Percentiles rank a stretch among this genome's conserved stretches.
Evolutionary conservation across 805 yeast species (phyloP).

Genomic region (Pichia membranifaciens): DNA sequence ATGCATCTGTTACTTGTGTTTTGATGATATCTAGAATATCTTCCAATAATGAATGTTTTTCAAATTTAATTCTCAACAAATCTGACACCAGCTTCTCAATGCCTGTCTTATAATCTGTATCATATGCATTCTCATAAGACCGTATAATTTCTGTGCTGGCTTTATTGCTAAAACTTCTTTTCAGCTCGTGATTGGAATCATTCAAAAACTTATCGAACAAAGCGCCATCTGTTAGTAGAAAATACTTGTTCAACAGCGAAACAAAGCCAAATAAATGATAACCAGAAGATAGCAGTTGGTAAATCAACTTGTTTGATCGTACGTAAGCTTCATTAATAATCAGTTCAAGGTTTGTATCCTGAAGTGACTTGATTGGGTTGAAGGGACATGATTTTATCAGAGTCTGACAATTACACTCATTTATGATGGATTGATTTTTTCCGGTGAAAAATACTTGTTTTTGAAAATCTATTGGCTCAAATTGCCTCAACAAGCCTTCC

Average conservation of each 20-base stretch:
- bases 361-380: conserved; percentile 21
- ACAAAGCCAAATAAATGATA: conserved; percentile 48
- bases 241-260: conserved; percentile 47
- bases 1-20: conserved; percentile 50
- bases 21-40: conserved; percentile 45
- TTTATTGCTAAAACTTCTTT: conserved; percentile 27
- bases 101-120: conserved; percentile 7
- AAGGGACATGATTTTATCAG: neutral
- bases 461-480: conserved; percentile 47
- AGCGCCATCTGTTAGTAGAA: conserved; percentile 48
- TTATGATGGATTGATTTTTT: conserved; percentile 68
- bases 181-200: conserved; percentile 46
- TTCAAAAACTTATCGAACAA: conserved; percentile 49
- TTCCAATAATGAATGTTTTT: conserved; percentile 19
- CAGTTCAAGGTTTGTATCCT: conserved; percentile 38
- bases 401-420: conserved; percentile 31
- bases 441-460: conserved; percentile 75
- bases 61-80: conserved; percentile 8
- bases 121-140: conserved; percentile 21
- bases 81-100: conserved; percentile 1
- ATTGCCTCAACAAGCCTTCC: conserved; percentile 69
- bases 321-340: conserved; percentile 56
- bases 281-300: conserved; percentile 55
- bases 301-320: conserved; percentile 58
- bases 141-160: conserved; percentile 31